These are phyloP conservation scores for Thelonectria olida DNA, from an alignment of 2,329 filamentous ascomycete species.

Conservation along the genomic window DNA sequence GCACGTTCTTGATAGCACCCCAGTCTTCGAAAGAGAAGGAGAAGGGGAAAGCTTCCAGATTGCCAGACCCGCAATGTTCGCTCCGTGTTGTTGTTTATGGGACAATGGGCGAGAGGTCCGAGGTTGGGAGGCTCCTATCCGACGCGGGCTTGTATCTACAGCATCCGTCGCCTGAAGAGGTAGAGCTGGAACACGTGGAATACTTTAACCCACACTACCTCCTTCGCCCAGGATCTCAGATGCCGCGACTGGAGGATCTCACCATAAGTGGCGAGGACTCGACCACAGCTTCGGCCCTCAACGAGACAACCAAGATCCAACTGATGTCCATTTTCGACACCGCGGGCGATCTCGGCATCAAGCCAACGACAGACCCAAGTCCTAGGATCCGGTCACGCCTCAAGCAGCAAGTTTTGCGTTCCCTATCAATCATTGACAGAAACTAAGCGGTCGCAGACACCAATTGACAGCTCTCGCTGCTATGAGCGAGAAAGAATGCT, in stretches of 20 bases:
- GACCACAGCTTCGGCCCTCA: not conserved
- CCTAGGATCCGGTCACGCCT: not conserved
- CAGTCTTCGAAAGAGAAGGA: not conserved
- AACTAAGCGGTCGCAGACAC: not conserved
- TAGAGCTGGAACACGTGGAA: not conserved
- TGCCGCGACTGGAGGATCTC: conserved; percentile 15
- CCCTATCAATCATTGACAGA: not conserved
- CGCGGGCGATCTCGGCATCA: not conserved
- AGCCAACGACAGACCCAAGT: not conserved
- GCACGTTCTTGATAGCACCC: no score
- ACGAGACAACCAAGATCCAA: not conserved
- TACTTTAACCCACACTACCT: conserved; percentile 22
- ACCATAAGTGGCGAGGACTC: no score
- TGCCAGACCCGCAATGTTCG: not conserved
- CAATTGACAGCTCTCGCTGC: not conserved
- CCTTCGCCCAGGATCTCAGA: conserved; percentile 12
- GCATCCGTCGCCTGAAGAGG: not conserved
- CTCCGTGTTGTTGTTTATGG: conserved; percentile 2
- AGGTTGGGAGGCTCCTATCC: not conserved
- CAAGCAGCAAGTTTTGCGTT: not conserved
- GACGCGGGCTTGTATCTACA: conserved; percentile 4
- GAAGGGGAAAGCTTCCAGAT: not conserved
- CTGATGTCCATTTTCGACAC: not conserved
- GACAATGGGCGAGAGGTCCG: not conserved
- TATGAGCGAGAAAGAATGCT: not conserved